These are phyloP conservation scores for Suillus clintonianus DNA, from an alignment of 768 basidiomycete genomes.

Conservation along the genomic window DNA sequence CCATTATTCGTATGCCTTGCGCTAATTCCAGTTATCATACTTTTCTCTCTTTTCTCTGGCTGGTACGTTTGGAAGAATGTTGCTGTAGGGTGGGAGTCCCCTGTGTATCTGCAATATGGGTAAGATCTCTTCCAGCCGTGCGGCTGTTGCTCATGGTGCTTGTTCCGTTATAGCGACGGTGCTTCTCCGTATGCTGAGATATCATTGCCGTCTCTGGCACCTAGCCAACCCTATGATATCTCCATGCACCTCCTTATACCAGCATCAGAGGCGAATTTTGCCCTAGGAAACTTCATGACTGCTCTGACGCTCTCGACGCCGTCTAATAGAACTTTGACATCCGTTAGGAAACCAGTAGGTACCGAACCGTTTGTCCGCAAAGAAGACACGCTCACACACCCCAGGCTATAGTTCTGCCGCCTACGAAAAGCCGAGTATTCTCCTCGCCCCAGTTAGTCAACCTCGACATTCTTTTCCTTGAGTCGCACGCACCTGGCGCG, in stretches of 20 bases:
- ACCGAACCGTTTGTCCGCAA: not conserved
- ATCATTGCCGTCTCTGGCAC: conserved; percentile 50
- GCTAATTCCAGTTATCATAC: conserved; percentile 61
- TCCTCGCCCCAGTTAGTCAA: conserved; percentile 42
- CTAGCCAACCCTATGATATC: conserved; percentile 74
- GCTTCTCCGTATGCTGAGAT: conserved; percentile 62
- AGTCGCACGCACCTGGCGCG: conserved; percentile 50
- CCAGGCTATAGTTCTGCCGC: conserved; percentile 62
- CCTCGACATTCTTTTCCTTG: conserved; percentile 59
- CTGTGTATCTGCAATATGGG: conserved; percentile 81
- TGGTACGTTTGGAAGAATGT: conserved; percentile 74
- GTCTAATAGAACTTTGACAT: conserved; percentile 63
- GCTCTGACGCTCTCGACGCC: conserved; percentile 58
- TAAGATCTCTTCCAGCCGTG: conserved; percentile 34
- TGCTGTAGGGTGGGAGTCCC: conserved; percentile 69
- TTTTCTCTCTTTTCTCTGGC: conserved; percentile 67
- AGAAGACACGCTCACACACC: conserved; percentile 12
- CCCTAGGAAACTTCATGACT: conserved; percentile 86
- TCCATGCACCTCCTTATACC: conserved; percentile 69
- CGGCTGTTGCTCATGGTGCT: not conserved
- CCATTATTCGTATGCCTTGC: conserved; percentile 62
- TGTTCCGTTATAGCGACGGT: conserved; percentile 52
- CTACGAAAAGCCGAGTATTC: conserved; percentile 35
- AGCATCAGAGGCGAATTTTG: conserved; percentile 63
- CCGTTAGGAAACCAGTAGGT: conserved; percentile 68